phyloP scores from a whole-genome alignment of 495 filamentous ascomycete species.

The Polyplosphaeria fusca region DNA sequence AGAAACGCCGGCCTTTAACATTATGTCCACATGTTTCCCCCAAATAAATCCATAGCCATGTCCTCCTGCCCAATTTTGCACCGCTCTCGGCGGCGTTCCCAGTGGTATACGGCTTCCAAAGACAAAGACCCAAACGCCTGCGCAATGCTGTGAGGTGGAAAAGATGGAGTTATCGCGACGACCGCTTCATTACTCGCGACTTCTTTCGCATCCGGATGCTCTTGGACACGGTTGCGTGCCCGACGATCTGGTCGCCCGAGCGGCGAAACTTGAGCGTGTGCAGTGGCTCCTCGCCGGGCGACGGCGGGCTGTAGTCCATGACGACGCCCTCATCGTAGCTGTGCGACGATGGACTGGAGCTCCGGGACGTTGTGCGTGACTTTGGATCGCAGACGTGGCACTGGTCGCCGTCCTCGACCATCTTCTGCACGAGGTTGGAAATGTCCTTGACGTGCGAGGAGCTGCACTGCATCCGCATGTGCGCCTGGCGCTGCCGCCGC shows the following conservation, averaged over 20 bases:
- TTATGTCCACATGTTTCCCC: not conserved
- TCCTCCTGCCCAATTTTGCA: conserved; percentile 19
- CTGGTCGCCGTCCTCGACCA: conserved; percentile 35
- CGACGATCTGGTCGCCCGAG: conserved; percentile 12
- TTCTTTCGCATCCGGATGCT: conserved; percentile 23
- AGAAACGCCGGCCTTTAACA: not conserved
- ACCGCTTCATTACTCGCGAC: conserved; percentile 1
- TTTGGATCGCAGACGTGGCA: conserved; percentile 29
- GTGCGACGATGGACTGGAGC: conserved; percentile 2
- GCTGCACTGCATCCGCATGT: conserved; percentile 32
- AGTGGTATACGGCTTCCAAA: conserved; percentile 28
- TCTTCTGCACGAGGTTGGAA: conserved; percentile 29
- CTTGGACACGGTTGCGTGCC: conserved; percentile 17
- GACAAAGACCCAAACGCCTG: conserved; percentile 22
- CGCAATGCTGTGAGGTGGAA: conserved; percentile 23
- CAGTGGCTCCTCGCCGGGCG: not conserved
- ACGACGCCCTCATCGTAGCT: conserved; percentile 15
- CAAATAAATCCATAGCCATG: not conserved
- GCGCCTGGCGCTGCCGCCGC: conserved; percentile 32
- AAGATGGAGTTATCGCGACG: conserved; percentile 8
- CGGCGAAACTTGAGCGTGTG: conserved; percentile 14
- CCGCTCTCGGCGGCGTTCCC: conserved; percentile 1
- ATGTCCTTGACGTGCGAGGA: conserved; percentile 33
- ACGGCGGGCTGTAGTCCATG: conserved; percentile 9
- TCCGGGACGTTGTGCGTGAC: not conserved